phyloP scores from a whole-genome alignment of 1,284 basidiomycete genomes.

The Mycocalia duriaeana region DNA sequence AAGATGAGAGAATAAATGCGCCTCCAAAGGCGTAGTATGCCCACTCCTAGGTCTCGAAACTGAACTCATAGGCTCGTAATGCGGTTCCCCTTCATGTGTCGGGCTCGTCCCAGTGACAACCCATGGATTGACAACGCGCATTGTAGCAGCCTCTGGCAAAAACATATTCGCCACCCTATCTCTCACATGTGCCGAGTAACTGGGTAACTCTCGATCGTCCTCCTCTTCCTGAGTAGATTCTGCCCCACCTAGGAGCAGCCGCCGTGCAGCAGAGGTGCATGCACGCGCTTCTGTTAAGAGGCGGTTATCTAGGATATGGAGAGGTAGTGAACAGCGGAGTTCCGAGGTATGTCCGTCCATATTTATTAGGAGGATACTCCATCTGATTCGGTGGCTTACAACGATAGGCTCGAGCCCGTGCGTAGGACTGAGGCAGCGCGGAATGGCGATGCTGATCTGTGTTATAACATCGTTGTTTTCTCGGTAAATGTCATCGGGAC shows the following conservation, averaged over 20 bases:
- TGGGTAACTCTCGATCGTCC: constrained; percentile 74
- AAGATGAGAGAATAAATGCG: constrained; percentile 35
- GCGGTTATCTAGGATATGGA: constrained; percentile 73
- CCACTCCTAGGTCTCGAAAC: not conserved
- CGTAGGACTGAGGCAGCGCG: constrained; percentile 51
- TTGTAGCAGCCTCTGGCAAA: constrained; percentile 56
- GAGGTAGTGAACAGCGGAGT: constrained; percentile 84
- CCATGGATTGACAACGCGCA: constrained; percentile 67
- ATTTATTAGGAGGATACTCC: constrained; percentile 76
- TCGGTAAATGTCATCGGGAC: constrained; percentile 17
- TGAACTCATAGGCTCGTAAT: constrained; percentile 2
- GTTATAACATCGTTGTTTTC: constrained; percentile 43
- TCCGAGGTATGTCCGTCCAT: constrained; percentile 88
- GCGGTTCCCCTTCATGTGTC: constrained; percentile 12
- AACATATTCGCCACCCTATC: constrained; percentile 85
- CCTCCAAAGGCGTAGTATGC: constrained; percentile 30
- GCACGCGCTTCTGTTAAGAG: constrained; percentile 72
- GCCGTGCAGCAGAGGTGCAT: constrained; percentile 68
- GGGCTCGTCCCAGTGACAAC: constrained; percentile 37
- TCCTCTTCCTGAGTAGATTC: constrained; percentile 33
- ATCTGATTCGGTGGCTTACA: constrained; percentile 70
- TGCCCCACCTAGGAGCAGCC: constrained; percentile 40
- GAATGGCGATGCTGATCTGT: constrained; percentile 42
- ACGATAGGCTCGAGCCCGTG: constrained; percentile 70
- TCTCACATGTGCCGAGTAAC: constrained; percentile 82